Evolutionary conservation across 2,329 filamentous ascomycete species (phyloP), one percentile per base, ranked within the genome.

Genomic region (Colletotrichum neosansevieriae): DNA sequence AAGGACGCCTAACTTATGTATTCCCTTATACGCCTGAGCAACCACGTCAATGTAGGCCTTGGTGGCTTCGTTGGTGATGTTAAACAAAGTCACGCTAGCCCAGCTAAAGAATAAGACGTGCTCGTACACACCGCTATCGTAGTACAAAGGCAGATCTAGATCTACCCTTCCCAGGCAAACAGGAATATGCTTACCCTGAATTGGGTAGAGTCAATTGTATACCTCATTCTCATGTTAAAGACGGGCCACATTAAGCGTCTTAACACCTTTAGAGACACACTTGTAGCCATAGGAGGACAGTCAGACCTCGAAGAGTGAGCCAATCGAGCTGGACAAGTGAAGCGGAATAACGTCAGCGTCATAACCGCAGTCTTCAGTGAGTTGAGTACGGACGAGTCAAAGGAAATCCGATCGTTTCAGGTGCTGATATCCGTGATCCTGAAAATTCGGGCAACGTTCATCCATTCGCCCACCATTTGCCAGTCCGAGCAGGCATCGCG

Each of bases 231-330:
- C 74, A 56, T 79, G 67, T 17, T 62, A 71, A 3, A 82, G 70
- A 34, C 58, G 57, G 5, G 3, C 19, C 1, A 64, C 32, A 54
- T 78, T 56, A 5, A 58, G 10, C 0, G 21, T 42, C 71, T 81
- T 74, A 13, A 81, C 72, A 4, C 78, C 79, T 71, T 83, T 82
- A 13, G 79, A 78, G 2, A 82, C 74, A 19, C 82, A 6, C 7
- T 6, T 29, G 6, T 29, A 29, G 29, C 72, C 80, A 54, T 82
- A 82, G 49, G 79, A 75, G 38, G 75, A 74, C 1, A 82, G 70
- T 7, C 76, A 67, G 6, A 82, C 42, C 71, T 82, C 82, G 70
- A 81, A 81, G 54, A 82, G 74, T 11, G 75, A 72, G 1, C 79
- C 76, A 15, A 73, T 32, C 7, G 74, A 44, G 1, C 78, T 75